These are phyloP conservation scores for Chenopodium quinoa DNA, from an alignment of 148 eudicot species.

Conservation along the genomic window DNA sequence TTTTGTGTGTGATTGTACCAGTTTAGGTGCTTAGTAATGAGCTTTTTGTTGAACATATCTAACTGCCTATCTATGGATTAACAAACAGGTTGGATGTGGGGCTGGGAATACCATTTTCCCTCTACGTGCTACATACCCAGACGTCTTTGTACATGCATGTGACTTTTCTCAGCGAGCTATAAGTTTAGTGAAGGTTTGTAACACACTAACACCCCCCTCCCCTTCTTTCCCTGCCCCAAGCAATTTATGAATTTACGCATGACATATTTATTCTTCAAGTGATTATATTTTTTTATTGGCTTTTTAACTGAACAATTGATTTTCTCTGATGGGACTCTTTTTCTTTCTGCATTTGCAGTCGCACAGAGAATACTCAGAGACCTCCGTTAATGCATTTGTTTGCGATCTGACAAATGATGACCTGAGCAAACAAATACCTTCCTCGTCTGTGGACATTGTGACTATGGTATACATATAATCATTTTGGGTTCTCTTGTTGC, in stretches of 20 bases:
- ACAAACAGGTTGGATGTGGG: slow-evolving; percentile 88
- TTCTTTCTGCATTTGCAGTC: slow-evolving; percentile 37
- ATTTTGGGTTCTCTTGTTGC: neutral
- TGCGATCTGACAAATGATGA: slow-evolving; percentile 89
- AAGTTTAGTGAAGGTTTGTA: slow-evolving; percentile 79
- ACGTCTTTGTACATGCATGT: slow-evolving; percentile 81
- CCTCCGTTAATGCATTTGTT: slow-evolving; percentile 75
- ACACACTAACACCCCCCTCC: neutral
- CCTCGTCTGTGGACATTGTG: slow-evolving; percentile 88
- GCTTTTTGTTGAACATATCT: neutral
- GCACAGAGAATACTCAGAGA: slow-evolving; percentile 69
- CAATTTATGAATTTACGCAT: neutral
- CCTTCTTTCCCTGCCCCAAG: neutral
- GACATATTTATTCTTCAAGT: neutral
- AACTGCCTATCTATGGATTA: neutral
- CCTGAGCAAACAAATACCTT: slow-evolving; percentile 58
- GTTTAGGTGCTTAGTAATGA: neutral
- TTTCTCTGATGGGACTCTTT: neutral
- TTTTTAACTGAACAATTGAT: neutral
- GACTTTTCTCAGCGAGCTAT: slow-evolving; percentile 94
- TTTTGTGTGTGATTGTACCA: neutral
- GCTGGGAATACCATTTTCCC: slow-evolving; percentile 95
- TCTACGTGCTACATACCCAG: slow-evolving; percentile 69
- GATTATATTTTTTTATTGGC: neutral
- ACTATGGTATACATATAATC: slow-evolving; percentile 70